These are phyloP conservation scores for Scheffersomyces illinoinensis DNA, from an alignment of 1,139 yeast genomes.

Conservation along the genomic window DNA sequence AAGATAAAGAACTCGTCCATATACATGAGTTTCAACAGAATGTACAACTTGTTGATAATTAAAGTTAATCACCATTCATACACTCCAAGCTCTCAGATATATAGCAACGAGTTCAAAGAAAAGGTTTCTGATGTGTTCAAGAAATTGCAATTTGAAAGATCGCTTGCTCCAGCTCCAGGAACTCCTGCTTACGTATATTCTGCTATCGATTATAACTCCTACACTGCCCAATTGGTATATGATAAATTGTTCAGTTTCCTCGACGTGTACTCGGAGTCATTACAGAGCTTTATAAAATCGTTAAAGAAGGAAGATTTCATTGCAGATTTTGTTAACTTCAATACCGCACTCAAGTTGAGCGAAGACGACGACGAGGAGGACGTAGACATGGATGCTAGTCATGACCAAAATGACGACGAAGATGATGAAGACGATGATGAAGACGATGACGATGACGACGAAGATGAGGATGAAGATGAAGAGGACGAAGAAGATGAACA, in stretches of 20 bases:
- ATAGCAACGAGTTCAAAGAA: slow-evolving; percentile 12
- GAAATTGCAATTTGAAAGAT: slow-evolving; percentile 16
- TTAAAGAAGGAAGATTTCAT: slow-evolving; percentile 32
- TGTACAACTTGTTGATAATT: slow-evolving; percentile 26
- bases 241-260: slow-evolving; percentile 22
- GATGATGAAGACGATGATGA: slow-evolving; percentile 13
- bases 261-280: slow-evolving; percentile 19
- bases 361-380: slow-evolving; percentile 8
- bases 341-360: slow-evolving; percentile 13
- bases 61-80: slow-evolving; percentile 25
- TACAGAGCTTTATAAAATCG: slow-evolving; percentile 19
- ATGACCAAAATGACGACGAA: slow-evolving; percentile 10
- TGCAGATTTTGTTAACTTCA: slow-evolving; percentile 32
- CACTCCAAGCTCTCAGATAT: slow-evolving; percentile 17
- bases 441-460: slow-evolving; percentile 7
- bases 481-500: slow-evolving; percentile 5
- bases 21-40: slow-evolving; percentile 27
- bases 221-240: slow-evolving; percentile 29
- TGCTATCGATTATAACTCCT: slow-evolving; percentile 19
- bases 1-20: slow-evolving; percentile 27
- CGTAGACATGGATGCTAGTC: slow-evolving; percentile 16
- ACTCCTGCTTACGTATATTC: slow-evolving; percentile 11
- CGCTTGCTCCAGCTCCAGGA: slow-evolving; percentile 3
- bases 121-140: slow-evolving; percentile 16
- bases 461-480: slow-evolving; percentile 5